A percentile compares a stretch with the other conserved stretches of the same genome.
phyloP scores from a whole-genome alignment of 1,139 yeast genomes.

The Debaryomycetaceae sp. region DNA sequence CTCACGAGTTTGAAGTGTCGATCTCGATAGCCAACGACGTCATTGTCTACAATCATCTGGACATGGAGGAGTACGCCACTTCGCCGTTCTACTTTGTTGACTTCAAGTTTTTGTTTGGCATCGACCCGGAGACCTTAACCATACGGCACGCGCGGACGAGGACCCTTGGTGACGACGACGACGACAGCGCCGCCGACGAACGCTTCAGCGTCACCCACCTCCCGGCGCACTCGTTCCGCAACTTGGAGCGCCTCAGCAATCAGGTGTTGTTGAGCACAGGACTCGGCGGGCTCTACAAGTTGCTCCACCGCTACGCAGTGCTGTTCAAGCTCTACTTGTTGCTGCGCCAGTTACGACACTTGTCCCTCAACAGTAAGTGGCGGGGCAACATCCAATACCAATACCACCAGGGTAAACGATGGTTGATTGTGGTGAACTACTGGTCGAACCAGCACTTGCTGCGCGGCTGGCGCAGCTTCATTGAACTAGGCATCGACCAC shows the following conservation, averaged over 20 bases:
- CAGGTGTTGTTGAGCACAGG: constrained; percentile 49
- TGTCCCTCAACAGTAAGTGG: constrained; percentile 55
- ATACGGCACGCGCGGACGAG: constrained; percentile 19
- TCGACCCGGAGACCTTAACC: constrained; percentile 31
- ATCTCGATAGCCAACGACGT: constrained; percentile 54
- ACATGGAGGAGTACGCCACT: constrained; percentile 16
- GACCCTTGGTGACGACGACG: background rate
- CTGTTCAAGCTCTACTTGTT: constrained; percentile 71
- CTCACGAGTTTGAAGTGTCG: constrained; percentile 65
- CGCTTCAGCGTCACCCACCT: constrained; percentile 21
- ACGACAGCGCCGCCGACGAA: background rate
- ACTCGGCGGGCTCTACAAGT: constrained; percentile 57
- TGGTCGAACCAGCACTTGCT: constrained; percentile 54
- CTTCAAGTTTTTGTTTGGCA: constrained; percentile 59
- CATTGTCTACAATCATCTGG: constrained; percentile 45
- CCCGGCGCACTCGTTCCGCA: constrained; percentile 33
- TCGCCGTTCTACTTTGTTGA: constrained; percentile 78
- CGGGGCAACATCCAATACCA: constrained; percentile 63
- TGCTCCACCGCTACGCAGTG: constrained; percentile 66
- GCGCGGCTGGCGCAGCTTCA: constrained; percentile 40
- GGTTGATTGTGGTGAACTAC: constrained; percentile 60
- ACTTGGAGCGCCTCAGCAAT: constrained; percentile 57
- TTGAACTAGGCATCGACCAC: constrained; percentile 64
- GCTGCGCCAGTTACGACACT: constrained; percentile 57
- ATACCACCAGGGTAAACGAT: constrained; percentile 60